Base-by-base conservation (phyloP, 768 basidiomycete species). In the Ramaria sp. region DNA sequence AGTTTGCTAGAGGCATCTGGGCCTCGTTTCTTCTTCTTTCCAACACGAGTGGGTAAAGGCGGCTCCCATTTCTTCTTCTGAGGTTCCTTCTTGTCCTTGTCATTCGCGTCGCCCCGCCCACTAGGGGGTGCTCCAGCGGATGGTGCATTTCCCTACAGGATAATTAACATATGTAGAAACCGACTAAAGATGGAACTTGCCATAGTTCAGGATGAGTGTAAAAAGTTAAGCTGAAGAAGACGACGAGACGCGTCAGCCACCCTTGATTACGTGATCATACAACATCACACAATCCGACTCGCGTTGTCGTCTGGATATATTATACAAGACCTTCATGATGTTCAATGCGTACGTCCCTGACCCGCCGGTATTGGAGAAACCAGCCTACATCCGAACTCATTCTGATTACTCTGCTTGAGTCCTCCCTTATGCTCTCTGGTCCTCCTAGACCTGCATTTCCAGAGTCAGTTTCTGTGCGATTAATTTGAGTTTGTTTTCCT, bases 31-130 rank as follows among this genome's bases (percentile, higher is more conserved):
- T 93, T 98, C 81, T 92, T 94, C 79, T 94, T 96, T 47, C 94
- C 94, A 34, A 97, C 90, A 57, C 91, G 87, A 44, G 95, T 96
- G 13, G 95, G 94, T 56, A 96, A 79, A 63, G 95, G 95, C 7
- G 95, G 93, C 67, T 98, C 95, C 93, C 94, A 98, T 73, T 95
- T 94, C 81, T 97, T 96, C 70, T 83, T 79, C 66, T 78, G 73
- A 12, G 67, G 63, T 71, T 83, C 79, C 63, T 81, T 74, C 59
- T 70, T 71, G 55, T 64, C 61, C 62, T 75, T 71, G 43, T 73
- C 70, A 50, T 77, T 77, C 64, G 59, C 62, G 68, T 75, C 78
- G 66, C 71, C 71, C 62, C 73, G 65, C 59, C 37, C 58, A 36
- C 32, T 58, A 27, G 70, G 56, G 8, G 71, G 70, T 0, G 64